Base-by-base conservation (phyloP, 2,329 filamentous ascomycete genomes). In the Fusarium metavorans region DNA sequence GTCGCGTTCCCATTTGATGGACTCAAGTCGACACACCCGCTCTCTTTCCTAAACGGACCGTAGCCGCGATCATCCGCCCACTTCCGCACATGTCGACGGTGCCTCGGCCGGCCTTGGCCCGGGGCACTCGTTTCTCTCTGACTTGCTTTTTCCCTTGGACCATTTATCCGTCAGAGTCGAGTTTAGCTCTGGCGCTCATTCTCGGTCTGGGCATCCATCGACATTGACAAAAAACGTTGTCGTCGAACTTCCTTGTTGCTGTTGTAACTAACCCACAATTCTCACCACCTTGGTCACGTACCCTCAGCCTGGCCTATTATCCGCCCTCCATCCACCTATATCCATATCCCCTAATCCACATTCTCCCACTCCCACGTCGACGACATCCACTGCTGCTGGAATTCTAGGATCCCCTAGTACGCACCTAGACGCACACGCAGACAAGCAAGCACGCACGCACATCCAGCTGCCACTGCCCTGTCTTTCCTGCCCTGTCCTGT, bases 41-140 rank as follows among this genome's bases (percentile, higher is more conserved):
- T 25, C 48, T 30, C 16, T 37, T 39, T 35, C 20, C 30, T 8
- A 20, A 39, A 39, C 48, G 23, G 48, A 27, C 18, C 48, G 18
- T 52, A 52, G 27, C 48, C 48, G 43, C 43, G 23, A 48, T 48
- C 43, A 48, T 48, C 57, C 13, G 27, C 30, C 59, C 35, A 50
- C 57, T 64, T 74, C 68, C 64, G 57, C 68, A 74, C 73, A 72
- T 73, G 71, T 62, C 37, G 61, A 18, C 6, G 43, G 43, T 52
- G 48, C 48, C 48, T 52, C 48, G 39, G 58, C 48, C 34, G 50
- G 35, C 65, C 67, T 63, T 56, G 58, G 62, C 35, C 52, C n/a
- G 32, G 20, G 35, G 25, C 20, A 30, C 32, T 64, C 23, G 11
- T 43, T 39, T 16, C 14, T 13, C 18, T 32, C 43, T 66, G 37